Evolutionary conservation across 805 yeast species (phyloP).

Genomic region (Cyberlindnera americana): DNA sequence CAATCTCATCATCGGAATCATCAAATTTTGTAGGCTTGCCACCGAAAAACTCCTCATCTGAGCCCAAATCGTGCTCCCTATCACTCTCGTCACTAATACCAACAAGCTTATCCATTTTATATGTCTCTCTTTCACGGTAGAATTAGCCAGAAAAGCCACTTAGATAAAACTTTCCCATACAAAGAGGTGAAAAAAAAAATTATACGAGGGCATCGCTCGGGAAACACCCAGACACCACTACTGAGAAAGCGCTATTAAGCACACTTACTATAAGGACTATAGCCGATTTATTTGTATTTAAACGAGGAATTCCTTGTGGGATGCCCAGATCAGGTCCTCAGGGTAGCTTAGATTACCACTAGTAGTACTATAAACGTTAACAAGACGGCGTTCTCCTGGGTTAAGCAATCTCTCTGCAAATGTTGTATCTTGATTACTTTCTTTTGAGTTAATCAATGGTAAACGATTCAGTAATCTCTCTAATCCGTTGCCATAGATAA

Average conservation of each 20-base stretch:
- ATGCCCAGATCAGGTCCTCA: slow-evolving; percentile 7
- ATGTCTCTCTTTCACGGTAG: background rate
- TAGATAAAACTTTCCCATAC: no score
- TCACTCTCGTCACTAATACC: slow-evolving; percentile 17
- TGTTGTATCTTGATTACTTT: background rate
- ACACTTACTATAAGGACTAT: no score
- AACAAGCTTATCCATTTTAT: slow-evolving; percentile 23
- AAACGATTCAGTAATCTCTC: slow-evolving; percentile 17
- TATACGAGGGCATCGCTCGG: background rate
- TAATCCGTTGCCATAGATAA: slow-evolving; percentile 9
- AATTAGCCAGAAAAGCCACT: no score
- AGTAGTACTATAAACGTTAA: background rate
- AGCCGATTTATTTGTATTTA: no score
- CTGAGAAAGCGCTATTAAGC: no score
- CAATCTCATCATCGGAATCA: slow-evolving; percentile 12
- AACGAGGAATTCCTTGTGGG: slow-evolving; percentile 1
- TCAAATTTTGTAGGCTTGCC: slow-evolving; percentile 2
- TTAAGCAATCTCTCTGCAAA: background rate
- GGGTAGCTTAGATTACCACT: slow-evolving; percentile 4
- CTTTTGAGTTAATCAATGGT: background rate
- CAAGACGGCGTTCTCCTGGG: slow-evolving; percentile 5
- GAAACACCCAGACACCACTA: no score
- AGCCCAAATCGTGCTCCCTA: slow-evolving; percentile 15
- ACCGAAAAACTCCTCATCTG: slow-evolving; percentile 26
- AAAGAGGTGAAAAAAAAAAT: slow-evolving; percentile 2